Evolutionary conservation across 2,329 filamentous ascomycete species (phyloP).

Genomic region (Xylaria multiplex): DNA sequence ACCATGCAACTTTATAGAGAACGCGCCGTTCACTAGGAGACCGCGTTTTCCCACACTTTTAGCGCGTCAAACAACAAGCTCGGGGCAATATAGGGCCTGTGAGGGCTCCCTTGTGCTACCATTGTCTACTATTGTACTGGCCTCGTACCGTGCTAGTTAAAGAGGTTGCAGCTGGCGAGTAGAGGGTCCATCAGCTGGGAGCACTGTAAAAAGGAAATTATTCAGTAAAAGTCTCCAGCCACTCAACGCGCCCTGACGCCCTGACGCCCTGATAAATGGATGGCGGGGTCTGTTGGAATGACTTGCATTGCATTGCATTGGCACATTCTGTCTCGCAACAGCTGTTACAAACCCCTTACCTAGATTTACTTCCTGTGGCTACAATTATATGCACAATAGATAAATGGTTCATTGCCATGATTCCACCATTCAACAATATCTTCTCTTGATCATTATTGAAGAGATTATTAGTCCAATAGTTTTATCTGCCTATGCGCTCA

Average conservation of each 20-base stretch:
- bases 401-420: background rate
- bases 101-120: background rate
- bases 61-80: constrained; percentile 34
- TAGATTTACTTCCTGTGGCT: no score
- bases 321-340: background rate
- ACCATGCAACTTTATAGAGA: constrained; percentile 36
- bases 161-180: no score
- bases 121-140: no score
- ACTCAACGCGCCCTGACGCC: constrained; percentile 44
- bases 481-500: no score
- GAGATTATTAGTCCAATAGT: no score
- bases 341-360: background rate
- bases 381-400: background rate
- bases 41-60: constrained; percentile 35
- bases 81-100: constrained; percentile 27
- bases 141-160: no score
- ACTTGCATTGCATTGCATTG: constrained; percentile 21
- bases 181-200: no score
- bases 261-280: background rate
- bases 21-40: constrained; percentile 36
- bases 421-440: background rate
- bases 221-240: constrained; percentile 13
- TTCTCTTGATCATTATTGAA: no score
- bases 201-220: background rate
- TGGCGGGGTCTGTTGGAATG: constrained; percentile 28